Conservation (phyloP, 2,329 filamentous ascomycete species). For the Camptophora hylomeconis region DNA sequence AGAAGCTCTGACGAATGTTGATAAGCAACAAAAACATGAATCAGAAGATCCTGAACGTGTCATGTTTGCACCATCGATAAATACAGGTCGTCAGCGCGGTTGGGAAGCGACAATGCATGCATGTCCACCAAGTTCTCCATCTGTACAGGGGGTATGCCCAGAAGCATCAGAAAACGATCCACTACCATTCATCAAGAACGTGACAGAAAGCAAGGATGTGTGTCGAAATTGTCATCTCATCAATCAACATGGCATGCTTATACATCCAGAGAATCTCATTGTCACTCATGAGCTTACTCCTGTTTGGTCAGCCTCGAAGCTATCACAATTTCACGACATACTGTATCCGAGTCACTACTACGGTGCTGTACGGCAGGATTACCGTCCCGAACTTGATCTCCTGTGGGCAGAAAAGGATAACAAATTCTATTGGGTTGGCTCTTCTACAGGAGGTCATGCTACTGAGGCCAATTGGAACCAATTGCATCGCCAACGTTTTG, state of each 20-base stretch:
- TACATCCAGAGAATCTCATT: background rate
- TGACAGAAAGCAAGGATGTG: conserved; percentile 3
- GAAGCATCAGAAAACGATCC: background rate
- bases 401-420: conserved; percentile 62
- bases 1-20: too few relatives aligned
- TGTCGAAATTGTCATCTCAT: conserved; percentile 1
- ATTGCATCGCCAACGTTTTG: conserved; percentile 5
- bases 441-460: conserved; percentile 63
- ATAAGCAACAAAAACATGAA: too few relatives aligned
- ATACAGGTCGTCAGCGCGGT: conserved; percentile 1
- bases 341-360: conserved; percentile 96
- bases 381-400: conserved; percentile 55
- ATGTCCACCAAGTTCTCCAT: background rate
- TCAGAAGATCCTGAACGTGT: too few relatives aligned
- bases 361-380: conserved; percentile 73
- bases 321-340: conserved; percentile 81
- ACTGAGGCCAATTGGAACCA: conserved; percentile 1
- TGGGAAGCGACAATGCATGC: conserved; percentile 3
- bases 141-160: background rate
- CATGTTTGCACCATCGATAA: background rate
- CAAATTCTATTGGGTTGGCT: conserved; percentile 83
- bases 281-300: conserved; percentile 65
- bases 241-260: conserved; percentile 1
- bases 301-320: conserved; percentile 87
- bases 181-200: conserved; percentile 5